Base-by-base conservation (phyloP, 73 alveolate genomes). In the Uronychia setigera region DNA sequence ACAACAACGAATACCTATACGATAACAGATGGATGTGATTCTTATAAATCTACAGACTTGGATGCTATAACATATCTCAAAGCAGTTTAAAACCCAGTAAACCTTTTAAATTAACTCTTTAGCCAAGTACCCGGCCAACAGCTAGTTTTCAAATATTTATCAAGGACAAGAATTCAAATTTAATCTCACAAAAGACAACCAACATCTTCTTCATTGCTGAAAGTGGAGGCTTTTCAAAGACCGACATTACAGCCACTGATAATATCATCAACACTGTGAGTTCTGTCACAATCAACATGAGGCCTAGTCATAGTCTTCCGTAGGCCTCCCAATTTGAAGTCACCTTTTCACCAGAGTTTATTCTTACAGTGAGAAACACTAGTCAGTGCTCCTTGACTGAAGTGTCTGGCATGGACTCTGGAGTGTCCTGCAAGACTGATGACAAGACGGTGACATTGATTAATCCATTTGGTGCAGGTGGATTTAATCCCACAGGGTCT, bases 321-420 rank as follows among this genome's bases (percentile, higher is more conserved):
- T 26, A 26, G 9, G 28, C 79, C 31, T 80, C 86, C 0, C 32
- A 58, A 1, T 14, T 80, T n/a, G 32, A 33, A 34, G 78, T 88
- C 0, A 27, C 80, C 30, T 74, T 88, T 32, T 84, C 91, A 0
- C 30, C 87, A 26, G 86, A 88, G 35, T 30, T 86, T 31, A 46
- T 86, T 30, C 76, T 82, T 13, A 83, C 91, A 1, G 82, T 89
- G 11, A 34, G 60, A 19, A 74, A 35, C 11, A 30, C 91, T 13
- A n/a, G 58, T 13, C 59, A 80, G 0, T 33, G 85, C n/a, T 76
- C 91, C 77, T n/a, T 29, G 1, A 76, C 91, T 33, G 80, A 67
- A 25, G 76, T 82, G 1, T 14, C 88, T 27, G 31, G 80, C 5
- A 26, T 88, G 5, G 58, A 67, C 33, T 31, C 58, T 32, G 29